Evolutionary conservation across 2,329 filamentous ascomycete species (phyloP), one percentile per base, ranked within the genome.

Genomic region (Xylaria sp.): DNA sequence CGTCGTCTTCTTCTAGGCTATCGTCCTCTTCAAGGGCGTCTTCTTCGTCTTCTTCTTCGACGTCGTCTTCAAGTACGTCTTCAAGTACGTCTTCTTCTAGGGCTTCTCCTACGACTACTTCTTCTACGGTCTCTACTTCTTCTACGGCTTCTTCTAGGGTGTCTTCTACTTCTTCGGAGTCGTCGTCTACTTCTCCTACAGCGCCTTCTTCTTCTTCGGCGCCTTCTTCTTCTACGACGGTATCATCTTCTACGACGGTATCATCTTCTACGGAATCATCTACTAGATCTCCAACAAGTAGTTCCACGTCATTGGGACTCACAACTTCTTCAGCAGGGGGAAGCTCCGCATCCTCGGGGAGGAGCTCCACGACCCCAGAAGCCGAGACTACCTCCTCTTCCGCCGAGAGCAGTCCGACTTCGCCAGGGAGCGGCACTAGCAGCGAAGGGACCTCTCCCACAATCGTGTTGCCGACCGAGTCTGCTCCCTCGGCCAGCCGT

Each of bases 51-150:
- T 39, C 40, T 48, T 44, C 44, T 24, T 22, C 48, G n/a, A 46
- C 40, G 29, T 44, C 53, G 20, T 45, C 39, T n/a, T n/a, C n/a
- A n/a, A n/a, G n/a, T n/a, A n/a, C n/a, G n/a, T n/a, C n/a, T n/a
- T n/a, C n/a, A 24, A 48, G 44, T 42, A 54, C 44, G 11, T 52
- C 55, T 48, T 44, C 54, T 20, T 22, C 48, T 8, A n/a, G 24
- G 18, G 40, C 54, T 13, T 46, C 60, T 11, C 37, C 50, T 9
- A 38, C 50, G 5, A 21, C n/a, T 2, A 50, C 57, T 24, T 55
- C 56, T 45, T 52, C 56, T 38, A 48, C 54, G 13, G n/a, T 42
- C 22, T 41, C 54, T n/a, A 24, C 47, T 17, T 9, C 52, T 49
- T 37, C 50, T 41, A n/a, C n/a, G 6, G 18, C 34, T 40, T 19